A percentile compares a stretch with the other conserved stretches of the same genome.
phyloP scores from a whole-genome alignment of 169 alveolate species.

The Plasmodium inui region DNA sequence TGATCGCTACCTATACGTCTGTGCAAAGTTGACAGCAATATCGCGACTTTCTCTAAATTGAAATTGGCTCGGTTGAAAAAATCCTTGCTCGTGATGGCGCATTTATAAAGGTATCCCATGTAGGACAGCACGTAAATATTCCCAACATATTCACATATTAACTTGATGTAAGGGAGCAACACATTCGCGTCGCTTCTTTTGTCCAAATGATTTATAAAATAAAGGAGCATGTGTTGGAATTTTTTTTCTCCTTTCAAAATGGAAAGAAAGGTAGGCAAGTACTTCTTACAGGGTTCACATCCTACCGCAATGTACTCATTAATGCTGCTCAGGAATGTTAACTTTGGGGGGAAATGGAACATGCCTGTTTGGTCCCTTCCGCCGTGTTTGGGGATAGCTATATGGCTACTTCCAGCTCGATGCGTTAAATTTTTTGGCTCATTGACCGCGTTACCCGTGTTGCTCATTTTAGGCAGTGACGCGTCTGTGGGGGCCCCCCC shows the following conservation, averaged over 20 bases:
- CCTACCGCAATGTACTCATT: background rate
- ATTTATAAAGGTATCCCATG: conserved; percentile 27
- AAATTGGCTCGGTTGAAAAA: background rate
- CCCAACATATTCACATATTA: conserved; percentile 8
- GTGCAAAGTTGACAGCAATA: conserved; percentile 20
- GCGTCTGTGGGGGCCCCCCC: background rate
- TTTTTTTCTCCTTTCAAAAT: background rate
- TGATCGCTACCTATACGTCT: background rate
- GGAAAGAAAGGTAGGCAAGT: background rate
- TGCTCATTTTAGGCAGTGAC: background rate
- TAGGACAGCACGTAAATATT: conserved; percentile 47
- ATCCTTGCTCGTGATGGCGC: background rate
- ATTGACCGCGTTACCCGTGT: background rate
- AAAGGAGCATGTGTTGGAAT: conserved; percentile 1
- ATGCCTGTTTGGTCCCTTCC: background rate
- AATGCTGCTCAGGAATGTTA: background rate
- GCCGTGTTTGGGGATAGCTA: background rate
- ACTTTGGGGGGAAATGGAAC: background rate
- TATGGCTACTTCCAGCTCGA: background rate
- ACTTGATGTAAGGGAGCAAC: conserved; percentile 4
- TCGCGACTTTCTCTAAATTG: background rate
- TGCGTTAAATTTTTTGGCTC: background rate
- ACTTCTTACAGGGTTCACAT: background rate
- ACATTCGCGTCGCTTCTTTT: background rate
- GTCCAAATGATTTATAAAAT: conserved; percentile 23